Evolutionary conservation across 257 asterid genomes (phyloP), one percentile per base, ranked within the genome.

Genomic region (Penstemon eatonii): DNA sequence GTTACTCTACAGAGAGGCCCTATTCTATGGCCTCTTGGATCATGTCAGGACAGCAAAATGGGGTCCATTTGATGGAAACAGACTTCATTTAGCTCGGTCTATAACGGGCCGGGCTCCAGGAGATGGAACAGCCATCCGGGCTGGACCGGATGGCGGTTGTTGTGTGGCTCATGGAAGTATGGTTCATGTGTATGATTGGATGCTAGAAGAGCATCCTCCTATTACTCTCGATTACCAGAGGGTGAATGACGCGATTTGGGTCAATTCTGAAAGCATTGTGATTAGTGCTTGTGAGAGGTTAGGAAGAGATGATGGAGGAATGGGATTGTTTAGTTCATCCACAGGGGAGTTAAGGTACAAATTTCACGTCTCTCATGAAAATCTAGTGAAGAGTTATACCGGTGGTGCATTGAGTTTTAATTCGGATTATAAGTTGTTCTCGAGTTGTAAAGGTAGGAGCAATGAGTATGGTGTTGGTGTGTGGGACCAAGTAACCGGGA

Each of bases 101-200:
- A 65, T 87, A 10, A 75, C 79, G 0, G 98, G 98, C 7, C 80
- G 75, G 70, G 98, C 98, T 2, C 98, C 98, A 0, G 98, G 98
- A 0, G 96, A 92, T 5, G 96, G 96, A 0, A 92, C 98, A 0
- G 98, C 96, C 64, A 92, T 92, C 36, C 82, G 98, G 62, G 98
- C 96, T 0, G 91, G 96, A 0, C 96, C 96, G 0, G 96, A 86
- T 63, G 98, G 98, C 2, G 96, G 98, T 3, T 89, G 96, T 60
- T 92, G 98, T 53, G 98, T 92, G 52, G 98, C 96, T 7, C 96
- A 92, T 57, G 98, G 98, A 2, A 84, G 94, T 63, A 79, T 92
- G 90, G 98, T 92, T 49, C 98, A 92, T 64, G 95, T 92, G 37
- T 92, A 92, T 66, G 96, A 89, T 66, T 92, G 98, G 98, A 89